Conservation (phyloP, 2,329 filamentous ascomycete species). For the Talaromyces albobiverticillius region DNA sequence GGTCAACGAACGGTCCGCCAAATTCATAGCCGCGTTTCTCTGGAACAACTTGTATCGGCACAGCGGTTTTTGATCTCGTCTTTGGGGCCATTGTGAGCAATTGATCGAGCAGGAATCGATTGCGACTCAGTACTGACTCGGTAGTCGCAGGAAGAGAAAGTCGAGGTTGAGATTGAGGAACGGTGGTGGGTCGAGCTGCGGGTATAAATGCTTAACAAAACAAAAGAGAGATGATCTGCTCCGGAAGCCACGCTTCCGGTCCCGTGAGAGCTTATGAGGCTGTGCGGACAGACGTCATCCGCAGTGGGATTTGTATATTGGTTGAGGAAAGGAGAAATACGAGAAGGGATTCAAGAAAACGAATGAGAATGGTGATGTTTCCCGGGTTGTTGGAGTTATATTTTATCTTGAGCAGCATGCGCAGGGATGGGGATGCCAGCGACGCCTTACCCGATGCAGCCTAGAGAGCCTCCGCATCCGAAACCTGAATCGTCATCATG, state of each 20-base stretch:
- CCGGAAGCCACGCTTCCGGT: conserved; percentile 8
- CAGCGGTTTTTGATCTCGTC: conserved; percentile 26
- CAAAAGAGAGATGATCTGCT: conserved; percentile 16
- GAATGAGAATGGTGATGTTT: too few relatives aligned
- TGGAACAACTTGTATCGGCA: conserved; percentile 34
- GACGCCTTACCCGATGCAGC: conserved; percentile 5
- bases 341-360: too few relatives aligned
- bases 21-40: conserved; percentile 48
- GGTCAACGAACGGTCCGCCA: conserved; percentile 41
- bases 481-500: conserved; percentile 2
- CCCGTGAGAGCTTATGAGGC: conserved; percentile 22
- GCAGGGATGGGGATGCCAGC: background rate
- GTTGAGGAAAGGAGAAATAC: too few relatives aligned
- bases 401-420: too few relatives aligned
- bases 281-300: background rate
- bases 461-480: conserved; percentile 12
- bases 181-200: background rate
- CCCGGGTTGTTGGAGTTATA: too few relatives aligned
- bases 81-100: conserved; percentile 24
- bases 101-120: too few relatives aligned
- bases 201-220: background rate
- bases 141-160: background rate
- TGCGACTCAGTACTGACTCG: background rate
- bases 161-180: background rate
- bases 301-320: background rate